These are phyloP conservation scores for Sclerotinia glacialis DNA, from an alignment of 2,329 filamentous ascomycete genomes.

Conservation along the genomic window DNA sequence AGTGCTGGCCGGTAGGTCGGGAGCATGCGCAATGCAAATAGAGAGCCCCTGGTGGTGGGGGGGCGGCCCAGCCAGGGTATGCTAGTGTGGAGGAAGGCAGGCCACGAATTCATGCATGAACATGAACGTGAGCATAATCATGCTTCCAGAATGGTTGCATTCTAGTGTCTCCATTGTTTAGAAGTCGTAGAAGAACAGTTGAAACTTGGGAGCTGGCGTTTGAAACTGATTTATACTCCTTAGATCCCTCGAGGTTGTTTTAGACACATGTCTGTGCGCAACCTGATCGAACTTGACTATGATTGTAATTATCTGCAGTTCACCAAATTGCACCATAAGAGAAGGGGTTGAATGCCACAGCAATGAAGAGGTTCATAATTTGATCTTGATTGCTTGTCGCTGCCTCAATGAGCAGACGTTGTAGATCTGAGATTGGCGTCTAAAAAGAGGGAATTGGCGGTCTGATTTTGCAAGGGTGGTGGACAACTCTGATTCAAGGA, in stretches of 20 bases:
- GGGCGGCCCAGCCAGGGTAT: constrained; percentile 32
- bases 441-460: constrained; percentile 38
- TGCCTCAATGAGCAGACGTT: not conserved
- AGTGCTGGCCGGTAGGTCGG: constrained; percentile 37
- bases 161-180: constrained; percentile 27
- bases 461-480: constrained; percentile 35
- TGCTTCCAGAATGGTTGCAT: constrained; percentile 27
- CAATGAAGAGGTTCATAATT: not conserved
- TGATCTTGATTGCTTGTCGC: constrained; percentile 15
- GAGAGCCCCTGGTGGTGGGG: constrained; percentile 35
- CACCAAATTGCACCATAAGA: not conserved
- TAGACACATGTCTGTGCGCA: constrained; percentile 38
- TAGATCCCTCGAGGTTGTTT: constrained; percentile 37
- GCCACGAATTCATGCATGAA: constrained; percentile 42
- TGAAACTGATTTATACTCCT: constrained; percentile 40
- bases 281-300: constrained; percentile 29
- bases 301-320: constrained; percentile 22
- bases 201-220: constrained; percentile 36
- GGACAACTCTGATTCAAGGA: constrained; percentile 15
- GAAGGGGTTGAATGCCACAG: not conserved
- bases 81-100: constrained; percentile 34
- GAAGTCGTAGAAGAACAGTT: constrained; percentile 32
- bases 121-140: constrained; percentile 33
- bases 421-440: constrained; percentile 24
- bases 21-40: constrained; percentile 40